Evolutionary conservation across 441 rosid species (phyloP).

Genomic region (Corymbia citriodora): DNA sequence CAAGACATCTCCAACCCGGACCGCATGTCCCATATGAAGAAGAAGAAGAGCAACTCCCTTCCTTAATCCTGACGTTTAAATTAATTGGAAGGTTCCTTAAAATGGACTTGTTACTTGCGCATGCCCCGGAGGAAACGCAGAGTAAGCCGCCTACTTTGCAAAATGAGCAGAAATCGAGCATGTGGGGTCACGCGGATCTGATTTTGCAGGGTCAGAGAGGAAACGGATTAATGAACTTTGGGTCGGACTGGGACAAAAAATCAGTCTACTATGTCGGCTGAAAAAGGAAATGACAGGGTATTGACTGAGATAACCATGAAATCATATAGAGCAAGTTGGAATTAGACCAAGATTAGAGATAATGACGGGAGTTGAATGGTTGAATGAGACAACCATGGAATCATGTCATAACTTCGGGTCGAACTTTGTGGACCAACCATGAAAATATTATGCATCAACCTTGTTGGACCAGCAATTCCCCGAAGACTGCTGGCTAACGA

Average conservation of each 20-base stretch:
- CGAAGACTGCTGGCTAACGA: neutral
- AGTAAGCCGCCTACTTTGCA: neutral
- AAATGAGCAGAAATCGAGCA: neutral
- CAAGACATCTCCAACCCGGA: neutral
- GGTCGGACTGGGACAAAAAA: neutral
- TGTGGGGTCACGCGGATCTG: neutral
- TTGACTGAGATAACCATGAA: neutral
- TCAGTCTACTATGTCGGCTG: neutral
- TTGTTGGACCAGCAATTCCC: neutral
- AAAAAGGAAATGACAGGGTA: neutral
- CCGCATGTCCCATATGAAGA: neutral
- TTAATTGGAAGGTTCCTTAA: neutral
- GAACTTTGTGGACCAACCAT: no score
- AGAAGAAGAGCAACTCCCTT: neutral
- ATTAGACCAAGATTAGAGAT: no score
- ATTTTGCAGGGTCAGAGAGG: neutral
- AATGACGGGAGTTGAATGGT: no score
- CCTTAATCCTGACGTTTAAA: neutral
- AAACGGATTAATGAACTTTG: no score
- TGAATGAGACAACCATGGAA: no score
- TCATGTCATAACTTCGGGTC: no score
- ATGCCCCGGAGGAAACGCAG: neutral
- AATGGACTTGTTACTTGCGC: neutral
- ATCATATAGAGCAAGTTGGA: no score
- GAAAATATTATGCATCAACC: neutral